Percentiles rank a stretch among this genome's conserved stretches.
Evolutionary conservation across 2,329 filamentous ascomycete genomes (phyloP).

Genomic region (Epichloe sibirici): DNA sequence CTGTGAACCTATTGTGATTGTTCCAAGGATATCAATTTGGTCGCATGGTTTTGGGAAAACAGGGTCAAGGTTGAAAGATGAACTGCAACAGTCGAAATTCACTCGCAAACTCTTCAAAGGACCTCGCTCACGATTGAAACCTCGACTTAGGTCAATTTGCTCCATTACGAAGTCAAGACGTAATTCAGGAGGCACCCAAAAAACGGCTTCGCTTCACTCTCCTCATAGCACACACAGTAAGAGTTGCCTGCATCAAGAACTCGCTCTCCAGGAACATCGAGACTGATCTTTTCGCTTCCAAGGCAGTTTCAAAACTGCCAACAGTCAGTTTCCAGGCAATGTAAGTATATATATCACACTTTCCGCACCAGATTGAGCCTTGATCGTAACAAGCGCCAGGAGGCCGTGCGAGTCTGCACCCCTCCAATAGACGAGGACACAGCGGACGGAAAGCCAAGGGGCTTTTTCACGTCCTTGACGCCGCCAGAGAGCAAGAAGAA

Average conservation of each 20-base stretch:
- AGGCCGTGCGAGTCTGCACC: conserved; percentile 38
- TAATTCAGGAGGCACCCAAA: not conserved
- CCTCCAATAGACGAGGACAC: conserved; percentile 30
- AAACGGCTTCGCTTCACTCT: not conserved
- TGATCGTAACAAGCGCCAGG: conserved; percentile 18
- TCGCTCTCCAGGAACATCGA: no score
- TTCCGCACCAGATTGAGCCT: not conserved
- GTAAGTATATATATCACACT: conserved; percentile 12
- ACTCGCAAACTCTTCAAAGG: conserved; percentile 28
- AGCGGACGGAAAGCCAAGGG: conserved; percentile 24
- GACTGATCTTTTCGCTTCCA: not conserved
- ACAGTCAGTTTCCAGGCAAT: conserved; percentile 22
- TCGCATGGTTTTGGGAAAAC: conserved; percentile 12
- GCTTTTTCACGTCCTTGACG: conserved; percentile 31
- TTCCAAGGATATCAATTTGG: conserved; percentile 9
- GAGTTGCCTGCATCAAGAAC: not conserved
- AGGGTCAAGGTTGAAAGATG: conserved; percentile 21
- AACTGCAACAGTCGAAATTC: conserved; percentile 14
- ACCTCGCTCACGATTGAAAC: conserved; percentile 28
- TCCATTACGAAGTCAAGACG: conserved; percentile 23
- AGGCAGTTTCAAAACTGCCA: conserved; percentile 9
- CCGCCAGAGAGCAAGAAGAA: conserved; percentile 12
- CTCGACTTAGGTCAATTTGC: conserved; percentile 22
- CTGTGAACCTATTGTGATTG: not conserved
- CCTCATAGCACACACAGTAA: conserved; percentile 2